These are phyloP conservation scores for Podila epigama DNA, from an alignment of 192 early-diverging fungal species.

Conservation along the genomic window DNA sequence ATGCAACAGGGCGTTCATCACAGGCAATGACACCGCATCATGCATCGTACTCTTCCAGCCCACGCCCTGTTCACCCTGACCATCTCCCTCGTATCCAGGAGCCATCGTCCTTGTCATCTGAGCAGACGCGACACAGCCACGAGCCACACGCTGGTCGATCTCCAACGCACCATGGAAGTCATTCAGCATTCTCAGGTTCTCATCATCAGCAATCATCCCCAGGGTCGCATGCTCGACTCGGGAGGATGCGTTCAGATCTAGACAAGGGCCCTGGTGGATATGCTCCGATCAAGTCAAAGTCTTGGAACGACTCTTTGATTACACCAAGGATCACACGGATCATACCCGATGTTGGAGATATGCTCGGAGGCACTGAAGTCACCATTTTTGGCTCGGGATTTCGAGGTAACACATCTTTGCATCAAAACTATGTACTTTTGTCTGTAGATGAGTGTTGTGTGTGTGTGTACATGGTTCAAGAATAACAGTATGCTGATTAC, in stretches of 20 bases:
- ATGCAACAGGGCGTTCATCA: conserved; percentile 6
- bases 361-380: conserved; percentile 45
- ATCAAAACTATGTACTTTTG: too few species aligned
- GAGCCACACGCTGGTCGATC: conserved; percentile 14
- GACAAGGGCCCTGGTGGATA: background rate
- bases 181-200: conserved; percentile 1
- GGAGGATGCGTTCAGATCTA: background rate
- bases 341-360: conserved; percentile 41
- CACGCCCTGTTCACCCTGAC: conserved; percentile 7
- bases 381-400: conserved; percentile 47
- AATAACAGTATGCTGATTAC: background rate
- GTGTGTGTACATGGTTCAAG: too few species aligned
- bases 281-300: conserved; percentile 29
- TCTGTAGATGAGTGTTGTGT: too few species aligned
- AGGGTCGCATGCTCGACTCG: conserved; percentile 10
- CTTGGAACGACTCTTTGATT: conserved; percentile 28
- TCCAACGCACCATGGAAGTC: conserved; percentile 3
- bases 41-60: conserved; percentile 13
- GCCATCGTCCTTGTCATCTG: conserved; percentile 3
- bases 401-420: conserved; percentile 12
- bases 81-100: conserved; percentile 38
- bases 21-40: conserved; percentile 10
- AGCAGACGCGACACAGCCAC: conserved; percentile 6
- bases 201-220: background rate
- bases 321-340: conserved; percentile 36